These are phyloP conservation scores for Parietichytrium sp. DNA, from an alignment of 108 stramenopile species.

Conservation along the genomic window DNA sequence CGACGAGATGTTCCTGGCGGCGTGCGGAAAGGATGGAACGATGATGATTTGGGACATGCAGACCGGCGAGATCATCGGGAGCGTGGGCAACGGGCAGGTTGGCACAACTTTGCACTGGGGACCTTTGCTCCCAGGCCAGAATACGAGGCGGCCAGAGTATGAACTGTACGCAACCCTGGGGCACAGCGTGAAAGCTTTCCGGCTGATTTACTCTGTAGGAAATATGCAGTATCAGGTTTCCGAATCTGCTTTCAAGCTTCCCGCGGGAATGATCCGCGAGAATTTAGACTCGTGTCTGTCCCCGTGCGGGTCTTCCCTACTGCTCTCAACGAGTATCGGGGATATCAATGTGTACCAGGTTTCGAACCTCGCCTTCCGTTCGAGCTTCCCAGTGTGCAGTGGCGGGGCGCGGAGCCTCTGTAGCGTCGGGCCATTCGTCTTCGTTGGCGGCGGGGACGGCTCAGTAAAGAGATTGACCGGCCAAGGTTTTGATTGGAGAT, in stretches of 20 bases:
- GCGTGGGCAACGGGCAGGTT: neutral
- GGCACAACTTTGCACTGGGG: conserved; percentile 9
- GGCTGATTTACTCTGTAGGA: neutral
- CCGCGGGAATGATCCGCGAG: conserved; percentile 6
- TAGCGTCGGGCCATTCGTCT: neutral
- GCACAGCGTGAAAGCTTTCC: neutral
- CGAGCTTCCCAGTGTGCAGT: conserved; percentile 31
- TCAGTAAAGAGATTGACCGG: conserved; percentile 7
- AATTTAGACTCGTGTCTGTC: conserved; percentile 12
- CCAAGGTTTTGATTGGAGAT: neutral
- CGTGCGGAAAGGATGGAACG: neutral
- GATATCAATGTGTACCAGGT: conserved; percentile 21
- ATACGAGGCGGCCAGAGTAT: neutral
- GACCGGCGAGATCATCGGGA: conserved; percentile 1
- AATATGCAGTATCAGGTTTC: conserved; percentile 17
- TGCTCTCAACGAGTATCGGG: conserved; percentile 16
- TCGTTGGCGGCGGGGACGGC: conserved; percentile 22
- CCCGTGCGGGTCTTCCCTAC: neutral
- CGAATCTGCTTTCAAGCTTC: neutral
- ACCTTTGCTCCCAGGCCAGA: neutral
- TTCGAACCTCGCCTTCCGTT: neutral
- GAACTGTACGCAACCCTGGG: neutral
- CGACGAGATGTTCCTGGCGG: conserved; percentile 20
- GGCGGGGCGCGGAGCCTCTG: conserved; percentile 20
- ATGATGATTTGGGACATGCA: conserved; percentile 21